Evolutionary conservation across 192 early-diverging fungal species (phyloP).

Genomic region (Backusella luteola): DNA sequence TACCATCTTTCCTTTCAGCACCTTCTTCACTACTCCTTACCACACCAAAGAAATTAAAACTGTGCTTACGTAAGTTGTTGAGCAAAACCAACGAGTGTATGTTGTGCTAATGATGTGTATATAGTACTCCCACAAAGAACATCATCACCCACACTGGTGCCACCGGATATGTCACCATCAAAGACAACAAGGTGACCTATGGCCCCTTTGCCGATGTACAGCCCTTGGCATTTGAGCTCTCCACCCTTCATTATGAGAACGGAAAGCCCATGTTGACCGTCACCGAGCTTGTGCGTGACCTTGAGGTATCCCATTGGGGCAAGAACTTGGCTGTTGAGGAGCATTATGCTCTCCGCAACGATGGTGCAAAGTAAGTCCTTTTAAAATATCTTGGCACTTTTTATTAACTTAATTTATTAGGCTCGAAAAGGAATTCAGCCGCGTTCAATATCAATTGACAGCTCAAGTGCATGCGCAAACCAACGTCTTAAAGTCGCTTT

Average conservation of each 20-base stretch:
- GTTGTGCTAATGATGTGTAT: too few species aligned
- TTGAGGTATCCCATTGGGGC: slow-evolving; percentile 86
- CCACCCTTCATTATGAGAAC: slow-evolving; percentile 68
- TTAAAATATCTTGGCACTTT: not conserved
- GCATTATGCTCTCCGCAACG: slow-evolving; percentile 70
- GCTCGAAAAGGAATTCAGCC: slow-evolving; percentile 66
- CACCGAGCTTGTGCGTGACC: slow-evolving; percentile 58
- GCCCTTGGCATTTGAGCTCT: slow-evolving; percentile 35
- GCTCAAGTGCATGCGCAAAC: slow-evolving; percentile 41
- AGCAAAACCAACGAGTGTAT: too few species aligned
- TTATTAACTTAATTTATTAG: slow-evolving; percentile 28
- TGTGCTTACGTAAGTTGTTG: slow-evolving; percentile 62
- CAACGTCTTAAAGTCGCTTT: slow-evolving; percentile 52
- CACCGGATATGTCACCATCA: slow-evolving; percentile 35
- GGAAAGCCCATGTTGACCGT: slow-evolving; percentile 57
- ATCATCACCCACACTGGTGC: slow-evolving; percentile 43
- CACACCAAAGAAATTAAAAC: slow-evolving; percentile 72
- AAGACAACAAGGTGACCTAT: slow-evolving; percentile 64
- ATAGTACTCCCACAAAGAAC: slow-evolving; percentile 34
- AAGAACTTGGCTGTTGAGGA: slow-evolving; percentile 82
- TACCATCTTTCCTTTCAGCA: slow-evolving; percentile 59
- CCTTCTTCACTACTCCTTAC: slow-evolving; percentile 68
- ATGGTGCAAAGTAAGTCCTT: slow-evolving; percentile 70
- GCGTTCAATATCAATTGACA: slow-evolving; percentile 61
- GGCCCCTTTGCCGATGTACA: slow-evolving; percentile 64